Conservation (phyloP, 1,139 yeast genomes). For the Debaryomycetaceae sp. region DNA sequence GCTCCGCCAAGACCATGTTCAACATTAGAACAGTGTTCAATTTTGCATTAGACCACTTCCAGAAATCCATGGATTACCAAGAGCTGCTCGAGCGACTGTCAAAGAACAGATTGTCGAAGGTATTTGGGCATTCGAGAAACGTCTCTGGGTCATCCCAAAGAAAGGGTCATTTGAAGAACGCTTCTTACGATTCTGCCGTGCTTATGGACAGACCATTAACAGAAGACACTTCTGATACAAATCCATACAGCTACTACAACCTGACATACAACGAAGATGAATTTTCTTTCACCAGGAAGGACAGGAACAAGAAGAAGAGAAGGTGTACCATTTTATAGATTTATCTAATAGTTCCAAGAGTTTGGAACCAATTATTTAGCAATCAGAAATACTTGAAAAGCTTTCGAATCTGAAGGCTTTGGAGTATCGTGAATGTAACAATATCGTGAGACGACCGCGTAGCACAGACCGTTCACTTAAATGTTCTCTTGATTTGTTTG, state of each 20-base stretch:
- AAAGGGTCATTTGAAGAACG: constrained; percentile 36
- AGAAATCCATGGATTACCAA: constrained; percentile 30
- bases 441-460: no score
- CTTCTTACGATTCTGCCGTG: constrained; percentile 35
- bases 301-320: constrained; percentile 25
- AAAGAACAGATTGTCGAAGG: constrained; percentile 33
- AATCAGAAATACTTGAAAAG: neutral
- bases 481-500: no score
- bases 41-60: constrained; percentile 41
- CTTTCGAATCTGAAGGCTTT: no score
- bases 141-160: constrained; percentile 20
- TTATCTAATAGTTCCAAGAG: neutral
- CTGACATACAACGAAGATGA: constrained; percentile 38
- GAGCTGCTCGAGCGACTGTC: constrained; percentile 38
- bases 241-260: constrained; percentile 31
- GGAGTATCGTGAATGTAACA: no score
- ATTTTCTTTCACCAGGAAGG: constrained; percentile 39
- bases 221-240: constrained; percentile 29
- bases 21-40: constrained; percentile 70
- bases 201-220: constrained; percentile 39
- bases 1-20: constrained; percentile 70
- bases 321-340: constrained; percentile 34
- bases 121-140: constrained; percentile 28
- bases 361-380: neutral
- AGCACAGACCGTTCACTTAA: no score